These are phyloP conservation scores for Phylloporus arenicola DNA, from an alignment of 768 basidiomycete species.

Conservation along the genomic window DNA sequence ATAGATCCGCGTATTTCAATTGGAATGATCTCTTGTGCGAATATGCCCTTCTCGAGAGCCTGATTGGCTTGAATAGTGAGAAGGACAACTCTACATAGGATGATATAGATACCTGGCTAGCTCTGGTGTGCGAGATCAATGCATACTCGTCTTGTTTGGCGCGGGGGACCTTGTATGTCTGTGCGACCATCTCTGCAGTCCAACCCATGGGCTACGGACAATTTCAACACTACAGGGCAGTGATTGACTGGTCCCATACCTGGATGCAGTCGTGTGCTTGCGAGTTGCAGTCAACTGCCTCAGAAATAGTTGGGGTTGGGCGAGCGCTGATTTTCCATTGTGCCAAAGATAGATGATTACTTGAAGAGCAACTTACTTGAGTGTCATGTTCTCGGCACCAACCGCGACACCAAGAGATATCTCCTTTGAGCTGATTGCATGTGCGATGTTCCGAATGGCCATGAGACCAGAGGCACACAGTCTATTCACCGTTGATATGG, in stretches of 20 bases:
- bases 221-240: neutral
- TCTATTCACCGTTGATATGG: constrained; percentile 88
- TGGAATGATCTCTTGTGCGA: constrained; percentile 86
- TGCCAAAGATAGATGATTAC: neutral
- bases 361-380: constrained; percentile 46
- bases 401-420: constrained; percentile 82
- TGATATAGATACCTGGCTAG: constrained; percentile 44
- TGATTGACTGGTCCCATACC: constrained; percentile 24
- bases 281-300: constrained; percentile 50
- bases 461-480: constrained; percentile 93
- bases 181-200: constrained; percentile 90
- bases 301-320: constrained; percentile 64
- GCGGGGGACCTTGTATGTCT: constrained; percentile 70
- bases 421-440: constrained; percentile 79
- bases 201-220: constrained; percentile 80
- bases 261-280: constrained; percentile 75
- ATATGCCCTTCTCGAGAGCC: constrained; percentile 67
- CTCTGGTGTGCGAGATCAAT: constrained; percentile 79
- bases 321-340: constrained; percentile 46
- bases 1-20: constrained; percentile 65
- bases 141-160: constrained; percentile 88
- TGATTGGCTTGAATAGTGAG: constrained; percentile 20
- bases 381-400: constrained; percentile 79
- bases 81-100: neutral
- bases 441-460: constrained; percentile 87